A percentile compares a stretch with the other conserved stretches of the same genome.
Conservation (phyloP, 441 rosid genomes). For the Adansonia madagascariensis region DNA sequence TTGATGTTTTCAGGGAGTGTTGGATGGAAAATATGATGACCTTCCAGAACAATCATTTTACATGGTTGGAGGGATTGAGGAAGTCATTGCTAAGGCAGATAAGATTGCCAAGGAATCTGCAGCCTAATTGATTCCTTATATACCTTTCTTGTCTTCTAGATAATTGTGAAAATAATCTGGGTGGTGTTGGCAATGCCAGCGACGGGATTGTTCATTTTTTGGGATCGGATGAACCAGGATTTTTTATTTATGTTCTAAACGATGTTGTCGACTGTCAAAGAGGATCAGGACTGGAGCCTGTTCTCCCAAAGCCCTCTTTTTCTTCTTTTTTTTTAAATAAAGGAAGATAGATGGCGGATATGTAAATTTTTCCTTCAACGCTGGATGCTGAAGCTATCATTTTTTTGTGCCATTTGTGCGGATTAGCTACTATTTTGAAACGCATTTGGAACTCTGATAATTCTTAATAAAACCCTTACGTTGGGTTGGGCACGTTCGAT, state of each 20-base stretch:
- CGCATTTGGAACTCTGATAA: too few relatives aligned
- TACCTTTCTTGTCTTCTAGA: constrained; percentile 34
- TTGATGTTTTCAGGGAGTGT: constrained; percentile 59
- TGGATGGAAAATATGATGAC: constrained; percentile 95
- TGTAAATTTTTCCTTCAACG: too few relatives aligned
- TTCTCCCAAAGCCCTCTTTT: too few relatives aligned
- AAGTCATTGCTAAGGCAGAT: constrained; percentile 92
- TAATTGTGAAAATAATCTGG: constrained; percentile 57
- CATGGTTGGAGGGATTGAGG: constrained; percentile 99
- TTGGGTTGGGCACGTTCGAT: too few relatives aligned
- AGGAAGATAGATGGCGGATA: too few relatives aligned
- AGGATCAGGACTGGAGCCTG: background rate
- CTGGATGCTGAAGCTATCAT: too few relatives aligned
- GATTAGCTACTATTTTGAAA: too few relatives aligned
- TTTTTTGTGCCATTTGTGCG: too few relatives aligned
- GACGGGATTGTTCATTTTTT: constrained; percentile 46
- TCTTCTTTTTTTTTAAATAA: too few relatives aligned
- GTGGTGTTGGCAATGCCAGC: constrained; percentile 51
- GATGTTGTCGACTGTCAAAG: constrained; percentile 32
- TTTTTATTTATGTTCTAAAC: constrained; percentile 31
- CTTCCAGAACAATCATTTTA: constrained; percentile 93
- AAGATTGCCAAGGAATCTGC: constrained; percentile 80
- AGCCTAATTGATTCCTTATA: constrained; percentile 35
- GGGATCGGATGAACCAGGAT: constrained; percentile 30
- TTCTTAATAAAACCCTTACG: too few relatives aligned